A percentile compares a stretch with the other conserved stretches of the same genome.
Conservation (phyloP, 306 rosid species). For the Echinosophora koreensis region DNA sequence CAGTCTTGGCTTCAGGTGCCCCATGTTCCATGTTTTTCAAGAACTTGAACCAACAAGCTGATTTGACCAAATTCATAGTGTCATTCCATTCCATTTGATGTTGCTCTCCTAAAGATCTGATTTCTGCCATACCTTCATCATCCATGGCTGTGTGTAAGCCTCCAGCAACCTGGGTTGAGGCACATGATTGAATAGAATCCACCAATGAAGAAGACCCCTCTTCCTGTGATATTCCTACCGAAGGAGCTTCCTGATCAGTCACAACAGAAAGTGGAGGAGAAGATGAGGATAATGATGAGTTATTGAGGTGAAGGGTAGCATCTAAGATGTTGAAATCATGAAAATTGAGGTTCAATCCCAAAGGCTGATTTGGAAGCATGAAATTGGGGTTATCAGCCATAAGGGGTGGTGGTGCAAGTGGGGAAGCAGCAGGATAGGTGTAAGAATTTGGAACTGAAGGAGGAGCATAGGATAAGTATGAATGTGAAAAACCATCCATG, state of each 20-base stretch:
- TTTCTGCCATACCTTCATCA: constrained; percentile 87
- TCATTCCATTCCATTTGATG: constrained; percentile 89
- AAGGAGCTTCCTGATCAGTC: constrained; percentile 57
- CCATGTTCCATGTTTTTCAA: constrained; percentile 68
- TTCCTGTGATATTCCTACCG: constrained; percentile 34
- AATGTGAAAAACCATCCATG: constrained; percentile 44
- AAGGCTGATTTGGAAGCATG: constrained; percentile 73
- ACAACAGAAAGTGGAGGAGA: constrained; percentile 53
- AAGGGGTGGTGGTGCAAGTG: constrained; percentile 53
- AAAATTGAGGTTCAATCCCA: constrained; percentile 88
- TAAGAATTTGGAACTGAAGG: constrained; percentile 48
- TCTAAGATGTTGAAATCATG: constrained; percentile 71
- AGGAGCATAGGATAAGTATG: constrained; percentile 46
- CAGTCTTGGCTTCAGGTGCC: constrained; percentile 50
- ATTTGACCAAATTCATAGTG: constrained; percentile 73
- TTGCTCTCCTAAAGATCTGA: constrained; percentile 80
- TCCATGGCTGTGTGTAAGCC: constrained; percentile 72
- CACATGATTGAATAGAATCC: constrained; percentile 48
- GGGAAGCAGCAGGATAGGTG: constrained; percentile 55
- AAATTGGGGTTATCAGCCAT: constrained; percentile 61
- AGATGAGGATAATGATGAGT: constrained; percentile 55
- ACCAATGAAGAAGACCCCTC: constrained; percentile 52
- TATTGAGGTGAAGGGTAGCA: constrained; percentile 53
- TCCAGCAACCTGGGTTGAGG: constrained; percentile 43
- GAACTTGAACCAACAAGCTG: constrained; percentile 90